Percentiles rank a stretch among this genome's conserved stretches.
These are phyloP conservation scores for Colletotrichum salicis DNA, from an alignment of 2,329 filamentous ascomycete species.

Conservation along the genomic window DNA sequence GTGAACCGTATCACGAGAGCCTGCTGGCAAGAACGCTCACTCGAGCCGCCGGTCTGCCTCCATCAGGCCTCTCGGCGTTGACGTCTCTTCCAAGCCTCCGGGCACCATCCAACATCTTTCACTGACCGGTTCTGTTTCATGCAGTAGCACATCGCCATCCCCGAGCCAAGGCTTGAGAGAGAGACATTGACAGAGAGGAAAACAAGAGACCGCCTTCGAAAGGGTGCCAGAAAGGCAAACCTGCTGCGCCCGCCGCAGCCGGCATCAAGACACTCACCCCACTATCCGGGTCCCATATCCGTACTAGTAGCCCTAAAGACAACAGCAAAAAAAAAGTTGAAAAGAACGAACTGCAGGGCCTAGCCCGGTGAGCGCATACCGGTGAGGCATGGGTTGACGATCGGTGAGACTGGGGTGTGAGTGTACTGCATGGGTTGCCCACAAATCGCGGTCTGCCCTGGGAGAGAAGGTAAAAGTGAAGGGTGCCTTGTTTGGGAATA, in stretches of 20 bases:
- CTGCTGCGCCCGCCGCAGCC: not conserved
- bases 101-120: not conserved
- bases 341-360: slow-evolving; percentile 6
- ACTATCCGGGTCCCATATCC: not conserved
- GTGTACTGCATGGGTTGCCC: slow-evolving; percentile 15
- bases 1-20: slow-evolving; percentile 16
- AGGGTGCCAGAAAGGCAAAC: not conserved
- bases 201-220: not conserved
- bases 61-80: not conserved
- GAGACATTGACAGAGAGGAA: not conserved
- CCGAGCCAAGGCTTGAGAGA: not conserved
- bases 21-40: not conserved
- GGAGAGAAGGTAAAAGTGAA: not conserved
- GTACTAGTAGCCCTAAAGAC: not conserved
- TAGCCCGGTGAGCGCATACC: slow-evolving; percentile 17
- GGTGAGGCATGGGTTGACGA: slow-evolving; percentile 25
- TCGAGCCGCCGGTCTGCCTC: not conserved
- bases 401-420: slow-evolving; percentile 28
- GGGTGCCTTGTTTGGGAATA: not conserved
- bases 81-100: not conserved
- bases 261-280: not conserved
- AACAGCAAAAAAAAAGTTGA: not conserved
- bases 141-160: slow-evolving; percentile 7
- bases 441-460: slow-evolving; percentile 7
- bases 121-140: slow-evolving; percentile 8